Base-by-base conservation (phyloP, 2,329 filamentous ascomycete genomes). In the Colletotrichum truncatum region DNA sequence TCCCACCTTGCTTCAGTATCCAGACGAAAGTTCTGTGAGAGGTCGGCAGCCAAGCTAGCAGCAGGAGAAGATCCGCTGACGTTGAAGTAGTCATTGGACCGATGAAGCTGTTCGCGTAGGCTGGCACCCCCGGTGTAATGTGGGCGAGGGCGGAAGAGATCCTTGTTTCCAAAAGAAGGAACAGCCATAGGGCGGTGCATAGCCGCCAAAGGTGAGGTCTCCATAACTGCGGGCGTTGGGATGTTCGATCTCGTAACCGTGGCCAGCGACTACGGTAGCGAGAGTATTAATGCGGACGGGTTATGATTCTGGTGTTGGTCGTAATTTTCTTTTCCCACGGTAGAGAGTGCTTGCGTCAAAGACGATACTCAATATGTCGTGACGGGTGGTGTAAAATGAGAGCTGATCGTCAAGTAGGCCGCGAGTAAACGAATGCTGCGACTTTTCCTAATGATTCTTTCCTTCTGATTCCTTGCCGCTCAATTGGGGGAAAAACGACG, bases 1-100 rank as follows among this genome's bases (percentile, higher is more conserved):
- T 82, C 86, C 71, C 84, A 98, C 95, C 94, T 98, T 75, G 91
- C 78, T 60, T 88, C 85, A 67, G 81, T 93, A 79, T 98, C 94
- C 77, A 98, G 92, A 76, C 95, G 92, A 77, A 98, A 97, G 83
- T 98, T 99, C 76, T 97, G 94, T 64, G 94, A 98, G 72, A 98
- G 86, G 80, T 99, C 96, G 67, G 94, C 94, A 41, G 94, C 95
- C 71, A 99, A 83, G 74, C 93, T 97, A 55, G 93, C 90, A 34
- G 94, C 94, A 6, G 96, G 96, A 61, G 96, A 99, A 18, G 94
- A 97, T 51, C 93, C 93, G 70, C 93, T 94, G 72, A 92, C 79
- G 73, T 86, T 90, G 82, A 98, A 97, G 82, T 96, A 97, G 78
- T 97, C 94, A 39, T 81, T 82, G 45, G 85, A 80, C 67, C 85